Percentiles rank a stretch among this genome's conserved stretches.
Conservation (phyloP, 2,329 filamentous ascomycete species). For the Calonectria montana region DNA sequence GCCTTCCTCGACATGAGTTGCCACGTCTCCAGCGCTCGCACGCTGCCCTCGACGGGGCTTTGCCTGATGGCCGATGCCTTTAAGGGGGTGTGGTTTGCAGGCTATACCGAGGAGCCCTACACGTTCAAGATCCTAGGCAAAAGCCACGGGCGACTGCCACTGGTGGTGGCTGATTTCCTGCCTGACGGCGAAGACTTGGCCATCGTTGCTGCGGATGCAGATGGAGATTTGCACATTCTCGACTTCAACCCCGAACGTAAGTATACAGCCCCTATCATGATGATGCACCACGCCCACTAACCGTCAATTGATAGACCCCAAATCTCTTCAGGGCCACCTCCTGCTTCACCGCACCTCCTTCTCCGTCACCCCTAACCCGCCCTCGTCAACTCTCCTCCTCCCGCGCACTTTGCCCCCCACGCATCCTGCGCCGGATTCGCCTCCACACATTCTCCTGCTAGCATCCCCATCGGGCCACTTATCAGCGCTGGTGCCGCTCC, state of each 20-base stretch:
- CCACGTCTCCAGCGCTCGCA: constrained; percentile 88
- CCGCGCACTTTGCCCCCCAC: constrained; percentile 69
- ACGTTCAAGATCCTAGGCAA: constrained; percentile 95
- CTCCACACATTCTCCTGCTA: constrained; percentile 68
- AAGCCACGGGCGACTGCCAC: constrained; percentile 80
- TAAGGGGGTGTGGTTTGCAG: constrained; percentile 95
- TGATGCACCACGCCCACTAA: constrained; percentile 34
- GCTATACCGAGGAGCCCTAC: constrained; percentile 97
- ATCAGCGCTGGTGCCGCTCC: constrained; percentile 79
- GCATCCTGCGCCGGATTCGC: constrained; percentile 44
- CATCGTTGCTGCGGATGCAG: constrained; percentile 84
- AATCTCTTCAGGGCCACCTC: constrained; percentile 88
- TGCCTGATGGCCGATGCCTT: constrained; percentile 90
- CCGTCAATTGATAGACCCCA: constrained; percentile 74
- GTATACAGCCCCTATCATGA: constrained; percentile 50
- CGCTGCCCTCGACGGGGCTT: constrained; percentile 84
- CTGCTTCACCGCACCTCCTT: constrained; percentile 91
- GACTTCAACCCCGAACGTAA: constrained; percentile 95
- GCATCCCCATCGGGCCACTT: constrained; percentile 82
- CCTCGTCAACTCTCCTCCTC: constrained; percentile 80
- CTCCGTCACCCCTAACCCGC: constrained; percentile 82
- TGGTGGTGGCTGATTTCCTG: constrained; percentile 86
- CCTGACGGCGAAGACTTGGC: constrained; percentile 86
- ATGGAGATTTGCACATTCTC: constrained; percentile 87
- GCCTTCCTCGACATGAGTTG: constrained; percentile 98